Evolutionary conservation across 306 rosid genomes (phyloP), one percentile per base, ranked within the genome.

Genomic region (Cyclanthera cordifolia): DNA sequence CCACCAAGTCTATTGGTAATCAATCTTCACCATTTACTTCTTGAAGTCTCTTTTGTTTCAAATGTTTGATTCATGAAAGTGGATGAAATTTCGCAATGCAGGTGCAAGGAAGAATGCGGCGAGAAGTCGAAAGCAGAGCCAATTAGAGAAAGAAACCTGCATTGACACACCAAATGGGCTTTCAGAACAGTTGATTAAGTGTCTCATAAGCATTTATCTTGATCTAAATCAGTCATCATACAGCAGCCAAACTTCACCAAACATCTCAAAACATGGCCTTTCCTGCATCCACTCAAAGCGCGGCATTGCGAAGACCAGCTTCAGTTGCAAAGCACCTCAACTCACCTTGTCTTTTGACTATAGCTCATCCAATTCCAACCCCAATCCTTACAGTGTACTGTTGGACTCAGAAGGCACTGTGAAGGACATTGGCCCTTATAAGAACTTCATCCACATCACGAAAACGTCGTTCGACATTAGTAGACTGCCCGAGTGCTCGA

Each of bases 351-450:
- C 81, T 74, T 84, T 83, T 73, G 75, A 70, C 77, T 81, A 78
- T 71, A 82, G 48, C 78, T 75, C 78, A n/a, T 78, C 84, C 30
- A 70, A 48, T 60, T 32, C 75, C 43, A 91, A 92, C 53, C 95
- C 83, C 24, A 72, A 55, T 61, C 95, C 98, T 82, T 89, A 89
- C 43, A 82, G 83, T 63, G 80, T 77, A 34, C 80, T 88, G 64
- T 70, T 90, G 6, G 91, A 90, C 75, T 71, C 86, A 13, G 90
- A 82, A 53, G 86, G 84, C 76, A 28, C 70, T 60, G 74, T 77
- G 34, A 81, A 86, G 57, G 95, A 89, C 14, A 58, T 89, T 54
- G 96, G 95, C 51, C 95, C 91, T 0, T 93, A 89, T 45, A 89
- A 87, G 82, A 67, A 86, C 78, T 84, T 87, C 71, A 79, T 93